Evolutionary conservation across 176 grass and related monocot genomes (phyloP).

Genomic region (Lolium multiflorum): DNA sequence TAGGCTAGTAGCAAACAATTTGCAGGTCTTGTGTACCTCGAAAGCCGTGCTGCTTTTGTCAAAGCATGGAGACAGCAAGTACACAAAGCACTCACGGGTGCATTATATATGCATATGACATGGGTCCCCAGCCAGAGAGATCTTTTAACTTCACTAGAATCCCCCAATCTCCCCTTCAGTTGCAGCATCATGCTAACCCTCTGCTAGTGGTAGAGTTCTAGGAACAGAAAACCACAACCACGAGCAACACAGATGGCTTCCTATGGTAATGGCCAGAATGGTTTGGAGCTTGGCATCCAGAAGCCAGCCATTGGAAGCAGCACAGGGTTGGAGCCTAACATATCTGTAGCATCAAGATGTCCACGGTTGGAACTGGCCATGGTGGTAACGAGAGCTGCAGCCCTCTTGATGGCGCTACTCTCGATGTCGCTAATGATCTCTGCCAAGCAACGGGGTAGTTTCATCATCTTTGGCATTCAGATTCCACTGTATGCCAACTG

Average conservation of each 20-base stretch:
- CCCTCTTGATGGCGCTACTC: slow-evolving; percentile 56
- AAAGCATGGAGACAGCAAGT: slow-evolving; percentile 36
- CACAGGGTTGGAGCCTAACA: slow-evolving; percentile 21
- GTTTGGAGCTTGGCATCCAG: slow-evolving; percentile 62
- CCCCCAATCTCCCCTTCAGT: slow-evolving; percentile 18
- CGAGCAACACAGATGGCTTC: slow-evolving; percentile 39
- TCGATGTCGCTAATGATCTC: slow-evolving; percentile 66
- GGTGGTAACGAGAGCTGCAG: slow-evolving; percentile 46
- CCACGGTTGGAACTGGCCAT: slow-evolving; percentile 49
- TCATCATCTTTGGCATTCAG: slow-evolving; percentile 66
- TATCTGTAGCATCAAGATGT: slow-evolving; percentile 23
- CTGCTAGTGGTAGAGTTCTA: slow-evolving; percentile 3
- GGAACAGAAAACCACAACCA: slow-evolving; percentile 29
- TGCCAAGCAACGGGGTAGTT: slow-evolving; percentile 67
- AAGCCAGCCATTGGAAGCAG: slow-evolving; percentile 50
- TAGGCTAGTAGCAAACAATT: slow-evolving; percentile 16
- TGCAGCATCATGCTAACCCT: slow-evolving; percentile 20
- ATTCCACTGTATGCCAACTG: slow-evolving; percentile 87
- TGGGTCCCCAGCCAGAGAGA: neutral
- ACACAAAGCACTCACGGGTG: slow-evolving; percentile 52
- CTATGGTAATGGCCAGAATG: slow-evolving; percentile 47
- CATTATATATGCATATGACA: slow-evolving; percentile 3
- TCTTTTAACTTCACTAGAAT: slow-evolving; percentile 35
- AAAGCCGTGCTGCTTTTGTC: slow-evolving; percentile 51
- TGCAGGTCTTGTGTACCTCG: slow-evolving; percentile 34